phyloP scores from a whole-genome alignment of 352 stramenopile species.

The Phytophthora idaei region DNA sequence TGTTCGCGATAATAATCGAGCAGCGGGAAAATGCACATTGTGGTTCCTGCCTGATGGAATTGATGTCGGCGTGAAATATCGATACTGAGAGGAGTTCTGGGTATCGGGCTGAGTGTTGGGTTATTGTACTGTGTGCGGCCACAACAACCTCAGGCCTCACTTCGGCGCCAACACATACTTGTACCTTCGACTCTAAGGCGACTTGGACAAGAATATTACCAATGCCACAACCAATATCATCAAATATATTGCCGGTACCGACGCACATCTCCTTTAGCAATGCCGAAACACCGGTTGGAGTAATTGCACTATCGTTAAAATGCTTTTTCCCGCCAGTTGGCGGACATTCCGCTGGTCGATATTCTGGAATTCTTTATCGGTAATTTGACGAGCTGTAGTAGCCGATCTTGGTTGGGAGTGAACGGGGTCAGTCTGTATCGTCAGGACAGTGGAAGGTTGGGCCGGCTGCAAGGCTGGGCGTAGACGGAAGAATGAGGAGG shows the following conservation, averaged over 20 bases:
- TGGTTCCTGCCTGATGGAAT: not conserved
- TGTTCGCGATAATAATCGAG: not conserved
- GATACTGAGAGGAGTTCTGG: not conserved
- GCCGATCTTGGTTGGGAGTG: too few species aligned
- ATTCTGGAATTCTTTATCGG: not conserved
- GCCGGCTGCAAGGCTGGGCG: too few species aligned
- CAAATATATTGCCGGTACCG: not conserved
- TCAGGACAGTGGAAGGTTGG: too few species aligned
- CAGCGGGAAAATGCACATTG: not conserved
- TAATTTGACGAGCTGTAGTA: too few species aligned
- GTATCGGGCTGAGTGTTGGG: not conserved
- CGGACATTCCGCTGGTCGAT: not conserved
- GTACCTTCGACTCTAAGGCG: not conserved
- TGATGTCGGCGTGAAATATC: not conserved
- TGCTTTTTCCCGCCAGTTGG: not conserved
- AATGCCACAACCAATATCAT: not conserved
- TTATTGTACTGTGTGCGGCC: not conserved
- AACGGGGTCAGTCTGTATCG: too few species aligned
- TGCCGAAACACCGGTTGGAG: not conserved
- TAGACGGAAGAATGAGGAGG: too few species aligned
- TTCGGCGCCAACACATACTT: not conserved
- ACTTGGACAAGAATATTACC: not conserved
- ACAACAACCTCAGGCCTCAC: not conserved
- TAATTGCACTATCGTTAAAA: not conserved
- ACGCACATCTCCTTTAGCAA: not conserved